Base-by-base conservation (phyloP, 768 basidiomycete species). In the Leccinum ochraceum region DNA sequence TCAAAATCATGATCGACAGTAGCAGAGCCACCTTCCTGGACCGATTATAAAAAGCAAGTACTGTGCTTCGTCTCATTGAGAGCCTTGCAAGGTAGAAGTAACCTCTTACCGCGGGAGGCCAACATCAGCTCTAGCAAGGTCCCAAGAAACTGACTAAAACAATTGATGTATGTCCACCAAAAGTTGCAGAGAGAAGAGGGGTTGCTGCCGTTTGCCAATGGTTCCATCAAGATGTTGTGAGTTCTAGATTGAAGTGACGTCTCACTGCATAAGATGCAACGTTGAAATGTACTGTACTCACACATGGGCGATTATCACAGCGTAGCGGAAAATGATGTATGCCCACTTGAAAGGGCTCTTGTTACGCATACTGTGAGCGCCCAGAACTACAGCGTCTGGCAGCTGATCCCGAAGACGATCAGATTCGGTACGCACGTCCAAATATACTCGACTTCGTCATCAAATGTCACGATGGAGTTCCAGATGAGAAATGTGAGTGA, bases 291-390 rank as follows among this genome's bases (percentile, higher is more conserved):
- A 61, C 70, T 37, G n/a, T 20, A 61, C 70, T 68, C 39, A 72
- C 70, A 64, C 16, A 10, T 65, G 69, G 24, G 60, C 63, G 4
- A 58, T 28, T 42, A 73, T 49, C 2, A 58, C 59, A 44, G 52
- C 49, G 60, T 73, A 73, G n/a, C 64, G 72, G 61, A 72, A 59
- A 49, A 66, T 64, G 8, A 71, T 37, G 26, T 71, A 71, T n/a
- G 68, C 16, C 74, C 76, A 76, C 58, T 72, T 77, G 32, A 68
- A 62, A 6, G 58, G 55, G 16, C 49, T 67, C 9, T 26, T 55
- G 14, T 63, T 66, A 10, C 58, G 62, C 63, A 74, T 73, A 13
- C 71, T 76, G 46, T 13, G 34, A 13, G 13, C 34, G 34, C 34
- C 13, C 13, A 36, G 34, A 36, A 36, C 34, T 36, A 36, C 34